phyloP scores from a whole-genome alignment of 768 basidiomycete genomes.

The Russula sp. region DNA sequence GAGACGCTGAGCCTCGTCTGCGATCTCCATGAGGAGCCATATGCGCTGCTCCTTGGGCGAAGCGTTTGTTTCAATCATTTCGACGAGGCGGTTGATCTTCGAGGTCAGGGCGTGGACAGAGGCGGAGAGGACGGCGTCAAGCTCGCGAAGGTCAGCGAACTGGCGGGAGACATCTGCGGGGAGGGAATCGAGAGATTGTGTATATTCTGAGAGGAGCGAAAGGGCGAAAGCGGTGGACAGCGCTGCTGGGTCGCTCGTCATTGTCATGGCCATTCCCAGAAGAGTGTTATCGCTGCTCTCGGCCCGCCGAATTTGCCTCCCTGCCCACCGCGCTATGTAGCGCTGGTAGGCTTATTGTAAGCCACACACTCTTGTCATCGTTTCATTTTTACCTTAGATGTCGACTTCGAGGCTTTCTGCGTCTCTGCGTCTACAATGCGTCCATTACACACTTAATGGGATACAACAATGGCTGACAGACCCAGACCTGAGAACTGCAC shows the following conservation, averaged over 20 bases:
- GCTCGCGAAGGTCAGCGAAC: slow-evolving; percentile 94
- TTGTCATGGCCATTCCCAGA: neutral
- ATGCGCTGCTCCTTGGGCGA: slow-evolving; percentile 67
- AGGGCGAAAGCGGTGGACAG: slow-evolving; percentile 50
- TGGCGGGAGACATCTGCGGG: slow-evolving; percentile 91
- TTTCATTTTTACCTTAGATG: too few relatives aligned
- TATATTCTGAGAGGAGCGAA: slow-evolving; percentile 71
- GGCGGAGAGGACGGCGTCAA: slow-evolving; percentile 93
- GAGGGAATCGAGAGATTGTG: slow-evolving; percentile 87
- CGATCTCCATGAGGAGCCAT: slow-evolving; percentile 83
- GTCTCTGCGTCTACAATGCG: too few relatives aligned
- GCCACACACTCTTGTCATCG: too few relatives aligned
- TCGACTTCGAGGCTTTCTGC: too few relatives aligned
- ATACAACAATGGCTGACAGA: too few relatives aligned
- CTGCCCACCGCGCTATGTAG: too few relatives aligned
- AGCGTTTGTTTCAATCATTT: slow-evolving; percentile 61
- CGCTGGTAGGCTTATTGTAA: too few relatives aligned
- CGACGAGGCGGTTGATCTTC: slow-evolving; percentile 69
- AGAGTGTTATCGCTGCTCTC: too few relatives aligned
- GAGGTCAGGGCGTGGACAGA: slow-evolving; percentile 75
- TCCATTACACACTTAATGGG: too few relatives aligned
- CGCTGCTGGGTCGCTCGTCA: slow-evolving; percentile 27
- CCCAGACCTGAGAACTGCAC: too few relatives aligned
- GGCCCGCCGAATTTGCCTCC: neutral
- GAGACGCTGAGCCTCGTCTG: slow-evolving; percentile 86